phyloP scores from a whole-genome alignment of 345 rosid species.

The Pistacia integerrima region DNA sequence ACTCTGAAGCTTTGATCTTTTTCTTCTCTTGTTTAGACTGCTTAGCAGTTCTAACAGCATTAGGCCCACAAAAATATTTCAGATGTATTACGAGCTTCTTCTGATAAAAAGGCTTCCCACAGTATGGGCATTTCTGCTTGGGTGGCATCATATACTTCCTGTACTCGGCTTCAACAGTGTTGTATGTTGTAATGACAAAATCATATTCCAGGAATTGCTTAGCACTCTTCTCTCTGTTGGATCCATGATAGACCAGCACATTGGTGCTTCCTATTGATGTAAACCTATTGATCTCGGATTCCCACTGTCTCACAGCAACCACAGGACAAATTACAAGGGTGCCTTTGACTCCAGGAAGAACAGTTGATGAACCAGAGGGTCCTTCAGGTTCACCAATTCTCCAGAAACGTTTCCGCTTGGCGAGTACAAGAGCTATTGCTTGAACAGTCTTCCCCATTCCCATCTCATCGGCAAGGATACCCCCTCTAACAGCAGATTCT shows the following conservation, averaged over 20 bases:
- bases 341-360: constrained; percentile 36
- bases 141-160: constrained; percentile 75
- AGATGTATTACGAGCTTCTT: constrained; percentile 54
- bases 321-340: constrained; percentile 95
- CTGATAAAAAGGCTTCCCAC: constrained; percentile 60
- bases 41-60: constrained; percentile 66
- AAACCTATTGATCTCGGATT: constrained; percentile 71
- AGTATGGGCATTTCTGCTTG: constrained; percentile 60
- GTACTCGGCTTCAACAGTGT: constrained; percentile 75
- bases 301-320: constrained; percentile 95
- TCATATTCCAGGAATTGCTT: constrained; percentile 65
- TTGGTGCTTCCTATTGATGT: constrained; percentile 77
- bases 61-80: constrained; percentile 78
- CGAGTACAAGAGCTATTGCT: constrained; percentile 92
- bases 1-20: constrained; percentile 33
- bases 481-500: constrained; percentile 63
- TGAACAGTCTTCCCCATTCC: constrained; percentile 99
- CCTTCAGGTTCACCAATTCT: constrained; percentile 21
- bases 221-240: constrained; percentile 54
- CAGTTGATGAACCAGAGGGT: constrained; percentile 36
- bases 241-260: constrained; percentile 83
- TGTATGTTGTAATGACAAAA: constrained; percentile 88
- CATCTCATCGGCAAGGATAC: constrained; percentile 99
- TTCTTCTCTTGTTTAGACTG: constrained; percentile 84
- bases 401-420: constrained; percentile 49